A percentile compares a stretch with the other conserved stretches of the same genome.
Conservation (phyloP, 768 basidiomycete genomes). For the Trametes meyenii region DNA sequence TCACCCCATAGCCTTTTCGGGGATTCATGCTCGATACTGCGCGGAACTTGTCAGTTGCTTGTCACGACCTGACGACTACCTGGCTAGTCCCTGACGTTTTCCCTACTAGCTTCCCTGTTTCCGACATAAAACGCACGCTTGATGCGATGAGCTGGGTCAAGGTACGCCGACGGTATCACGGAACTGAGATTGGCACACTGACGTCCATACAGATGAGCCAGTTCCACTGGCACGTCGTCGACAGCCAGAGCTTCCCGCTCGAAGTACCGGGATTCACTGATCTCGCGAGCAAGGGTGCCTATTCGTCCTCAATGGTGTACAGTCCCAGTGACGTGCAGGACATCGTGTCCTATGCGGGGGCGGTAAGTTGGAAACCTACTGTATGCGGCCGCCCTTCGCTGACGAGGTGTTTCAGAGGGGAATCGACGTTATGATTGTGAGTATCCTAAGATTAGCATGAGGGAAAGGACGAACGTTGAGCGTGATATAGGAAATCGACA, state of each 20-base stretch:
- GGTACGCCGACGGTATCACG: background rate
- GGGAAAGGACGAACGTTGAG: background rate
- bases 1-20: constrained; percentile 55
- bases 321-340: constrained; percentile 39
- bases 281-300: constrained; percentile 46
- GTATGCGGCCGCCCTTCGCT: background rate
- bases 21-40: constrained; percentile 82
- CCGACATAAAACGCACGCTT: constrained; percentile 67
- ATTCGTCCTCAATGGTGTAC: constrained; percentile 38
- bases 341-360: constrained; percentile 46
- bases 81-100: background rate
- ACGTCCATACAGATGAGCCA: constrained; percentile 41
- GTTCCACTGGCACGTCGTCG: constrained; percentile 49
- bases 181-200: background rate
- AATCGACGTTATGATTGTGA: constrained; percentile 45
- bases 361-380: constrained; percentile 32
- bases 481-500: constrained; percentile 43
- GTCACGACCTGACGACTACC: background rate
- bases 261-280: constrained; percentile 40
- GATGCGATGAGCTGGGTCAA: constrained; percentile 78
- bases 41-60: constrained; percentile 50
- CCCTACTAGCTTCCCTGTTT: constrained; percentile 49
- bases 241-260: constrained; percentile 54
- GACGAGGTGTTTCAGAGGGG: constrained; percentile 38
- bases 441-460: background rate